Evolutionary conservation across 2,329 filamentous ascomycete genomes (phyloP).

Genomic region (Rutstroemia sp.): DNA sequence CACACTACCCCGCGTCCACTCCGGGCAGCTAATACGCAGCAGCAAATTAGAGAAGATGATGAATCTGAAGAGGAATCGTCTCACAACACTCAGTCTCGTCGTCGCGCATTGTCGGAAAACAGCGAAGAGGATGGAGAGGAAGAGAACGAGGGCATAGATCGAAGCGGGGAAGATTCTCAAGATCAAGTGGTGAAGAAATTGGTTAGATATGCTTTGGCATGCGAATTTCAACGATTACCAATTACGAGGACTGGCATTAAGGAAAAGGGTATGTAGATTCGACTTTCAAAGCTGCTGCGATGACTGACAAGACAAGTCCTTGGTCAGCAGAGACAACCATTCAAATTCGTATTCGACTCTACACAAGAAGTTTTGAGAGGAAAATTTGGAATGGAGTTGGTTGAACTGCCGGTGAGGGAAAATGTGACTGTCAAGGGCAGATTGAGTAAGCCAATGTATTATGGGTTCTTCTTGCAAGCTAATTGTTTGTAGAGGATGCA

Average conservation of each 20-base stretch:
- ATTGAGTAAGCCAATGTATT: conserved; percentile 45
- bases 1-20: not conserved
- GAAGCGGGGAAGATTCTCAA: conserved; percentile 17
- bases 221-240: conserved; percentile 53
- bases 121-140: conserved; percentile 20
- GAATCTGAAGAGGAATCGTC: conserved; percentile 22
- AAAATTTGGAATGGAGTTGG: conserved; percentile 88
- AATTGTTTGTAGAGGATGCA: conserved; percentile 18
- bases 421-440: conserved; percentile 75
- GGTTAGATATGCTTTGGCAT: conserved; percentile 61
- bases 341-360: conserved; percentile 67
- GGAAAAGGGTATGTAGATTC: conserved; percentile 45
- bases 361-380: conserved; percentile 65
- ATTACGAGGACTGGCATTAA: conserved; percentile 56
- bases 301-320: conserved; percentile 16
- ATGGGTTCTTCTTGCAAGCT: not conserved
- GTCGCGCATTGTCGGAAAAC: conserved; percentile 20
- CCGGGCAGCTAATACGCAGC: conserved; percentile 9
- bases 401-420: conserved; percentile 73
- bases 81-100: conserved; percentile 20
- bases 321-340: conserved; percentile 52
- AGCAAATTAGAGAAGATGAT: conserved; percentile 20
- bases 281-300: not conserved
- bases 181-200: conserved; percentile 55
- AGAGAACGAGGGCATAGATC: conserved; percentile 20